A percentile compares a stretch with the other conserved stretches of the same genome.
These are phyloP conservation scores for Boechera retrofracta DNA, from an alignment of 345 rosid species.

Conservation along the genomic window DNA sequence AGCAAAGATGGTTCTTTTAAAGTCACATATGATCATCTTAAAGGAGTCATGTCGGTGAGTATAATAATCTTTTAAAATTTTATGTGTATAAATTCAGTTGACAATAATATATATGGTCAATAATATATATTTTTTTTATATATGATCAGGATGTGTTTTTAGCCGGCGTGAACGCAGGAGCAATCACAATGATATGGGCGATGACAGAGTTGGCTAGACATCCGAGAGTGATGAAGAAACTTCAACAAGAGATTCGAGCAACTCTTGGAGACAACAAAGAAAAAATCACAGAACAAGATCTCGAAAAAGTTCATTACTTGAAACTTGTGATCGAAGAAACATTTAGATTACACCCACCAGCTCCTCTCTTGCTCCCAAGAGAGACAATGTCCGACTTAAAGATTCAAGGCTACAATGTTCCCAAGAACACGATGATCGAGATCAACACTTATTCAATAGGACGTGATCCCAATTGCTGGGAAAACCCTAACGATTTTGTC, in stretches of 20 bases:
- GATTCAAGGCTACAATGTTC: conserved; percentile 51
- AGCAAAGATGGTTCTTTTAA: background rate
- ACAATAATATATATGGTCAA: background rate
- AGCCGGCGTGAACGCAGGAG: conserved; percentile 56
- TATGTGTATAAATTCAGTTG: background rate
- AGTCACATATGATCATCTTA: conserved; percentile 46
- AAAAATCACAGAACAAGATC: conserved; percentile 43
- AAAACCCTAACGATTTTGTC: conserved; percentile 47
- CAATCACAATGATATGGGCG: conserved; percentile 57
- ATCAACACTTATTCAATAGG: conserved; percentile 59
- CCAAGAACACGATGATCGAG: conserved; percentile 47
- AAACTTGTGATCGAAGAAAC: conserved; percentile 59
- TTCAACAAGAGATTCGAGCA: conserved; percentile 52
- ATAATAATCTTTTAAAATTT: no score
- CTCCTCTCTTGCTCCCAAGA: conserved; percentile 54
- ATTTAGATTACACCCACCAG: conserved; percentile 62
- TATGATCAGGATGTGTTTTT: conserved; percentile 50
- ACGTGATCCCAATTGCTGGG: conserved; percentile 54
- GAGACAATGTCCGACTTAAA: conserved; percentile 44
- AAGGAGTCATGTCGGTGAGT: conserved; percentile 53
- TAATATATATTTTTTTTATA: background rate
- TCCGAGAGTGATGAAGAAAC: conserved; percentile 60
- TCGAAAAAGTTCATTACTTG: conserved; percentile 48
- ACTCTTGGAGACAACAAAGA: conserved; percentile 40
- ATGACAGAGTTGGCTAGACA: conserved; percentile 58